phyloP scores from a whole-genome alignment of 805 yeast species.

The Tetrapisispora pingtungensis region DNA sequence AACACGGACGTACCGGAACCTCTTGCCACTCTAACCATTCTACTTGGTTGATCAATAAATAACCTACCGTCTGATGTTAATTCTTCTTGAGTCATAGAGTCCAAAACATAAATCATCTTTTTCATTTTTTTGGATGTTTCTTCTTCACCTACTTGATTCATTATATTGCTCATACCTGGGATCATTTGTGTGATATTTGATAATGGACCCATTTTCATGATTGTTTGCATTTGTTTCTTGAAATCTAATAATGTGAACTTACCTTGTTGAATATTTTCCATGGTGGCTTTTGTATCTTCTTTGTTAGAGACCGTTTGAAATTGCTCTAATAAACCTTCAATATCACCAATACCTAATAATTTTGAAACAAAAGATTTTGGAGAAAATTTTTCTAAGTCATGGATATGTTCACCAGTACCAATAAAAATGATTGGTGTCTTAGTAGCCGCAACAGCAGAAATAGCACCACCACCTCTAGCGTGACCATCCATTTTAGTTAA shows the following conservation, averaged over 20 bases:
- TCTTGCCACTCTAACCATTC: constrained; percentile 82
- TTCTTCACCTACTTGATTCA: constrained; percentile 83
- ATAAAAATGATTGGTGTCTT: constrained; percentile 89
- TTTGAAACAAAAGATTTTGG: constrained; percentile 87
- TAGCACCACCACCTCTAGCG: constrained; percentile 99
- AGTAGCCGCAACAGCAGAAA: constrained; percentile 96
- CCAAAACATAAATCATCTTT: constrained; percentile 83
- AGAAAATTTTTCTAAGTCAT: constrained; percentile 83
- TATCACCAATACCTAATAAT: constrained; percentile 88
- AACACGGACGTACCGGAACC: constrained; percentile 90
- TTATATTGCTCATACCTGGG: constrained; percentile 82
- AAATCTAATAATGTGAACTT: constrained; percentile 85
- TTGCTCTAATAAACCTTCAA: constrained; percentile 88
- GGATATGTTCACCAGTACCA: constrained; percentile 97
- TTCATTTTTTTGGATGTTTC: constrained; percentile 80
- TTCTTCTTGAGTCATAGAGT: constrained; percentile 90
- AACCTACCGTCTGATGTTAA: constrained; percentile 80
- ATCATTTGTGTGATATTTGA: constrained; percentile 92
- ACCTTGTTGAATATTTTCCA: constrained; percentile 90
- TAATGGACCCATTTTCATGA: constrained; percentile 93
- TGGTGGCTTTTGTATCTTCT: constrained; percentile 79
- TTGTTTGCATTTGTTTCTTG: constrained; percentile 89
- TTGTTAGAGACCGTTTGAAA: constrained; percentile 64
- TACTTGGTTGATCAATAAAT: constrained; percentile 69
- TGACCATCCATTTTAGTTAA: constrained; percentile 97